Evolutionary conservation across 192 early-diverging fungal species (phyloP), one percentile per base, ranked within the genome.

Genomic region (Podila epigama): DNA sequence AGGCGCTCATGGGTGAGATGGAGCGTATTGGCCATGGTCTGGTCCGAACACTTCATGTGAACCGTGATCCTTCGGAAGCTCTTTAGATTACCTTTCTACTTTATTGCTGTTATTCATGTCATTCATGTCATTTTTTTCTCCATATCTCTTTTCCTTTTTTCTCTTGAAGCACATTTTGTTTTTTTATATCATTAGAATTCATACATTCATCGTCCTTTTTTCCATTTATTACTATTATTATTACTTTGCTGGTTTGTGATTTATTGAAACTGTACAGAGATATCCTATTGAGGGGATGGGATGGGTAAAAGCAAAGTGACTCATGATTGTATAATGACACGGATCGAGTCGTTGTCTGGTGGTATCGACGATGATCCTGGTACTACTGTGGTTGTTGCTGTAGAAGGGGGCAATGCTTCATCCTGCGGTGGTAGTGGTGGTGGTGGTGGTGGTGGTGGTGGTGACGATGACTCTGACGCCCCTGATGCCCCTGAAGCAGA

Each of bases 21-120:
- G 82, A 90, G 66, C 79, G 90, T 33, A 57, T 93, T 50, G 91
- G 91, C 25, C 64, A 80, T 25, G 89, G 88, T n/a, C 75, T 91
- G 51, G 77, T 83, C 39, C 65, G 48, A 4, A 54, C 73, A 9
- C 22, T 77, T 16, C 59, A 77, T 39, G 48, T 77, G 29, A 68
- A 77, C 61, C 33, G 73, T 9, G 66, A 77, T 18, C 66, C 73
- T 33, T 63, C 66, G 29, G 54, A 18, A 8, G 44, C 44, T 11
- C 7, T 48, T 7, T 48, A 48, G 44, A 48, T 48, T 12, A 20
- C 22, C 42, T 18, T 44, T 44, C 16, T 20, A 18, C 8, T 44
- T 6, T 20, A 2, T 1, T 44, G 42, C 22, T 44, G 16, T 44
- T 20, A 44, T 44, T 8, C 13, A 15, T 39, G 6, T 39, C 37